Base-by-base conservation (phyloP, 768 basidiomycete genomes). In the Leccinum subtestaceum region DNA sequence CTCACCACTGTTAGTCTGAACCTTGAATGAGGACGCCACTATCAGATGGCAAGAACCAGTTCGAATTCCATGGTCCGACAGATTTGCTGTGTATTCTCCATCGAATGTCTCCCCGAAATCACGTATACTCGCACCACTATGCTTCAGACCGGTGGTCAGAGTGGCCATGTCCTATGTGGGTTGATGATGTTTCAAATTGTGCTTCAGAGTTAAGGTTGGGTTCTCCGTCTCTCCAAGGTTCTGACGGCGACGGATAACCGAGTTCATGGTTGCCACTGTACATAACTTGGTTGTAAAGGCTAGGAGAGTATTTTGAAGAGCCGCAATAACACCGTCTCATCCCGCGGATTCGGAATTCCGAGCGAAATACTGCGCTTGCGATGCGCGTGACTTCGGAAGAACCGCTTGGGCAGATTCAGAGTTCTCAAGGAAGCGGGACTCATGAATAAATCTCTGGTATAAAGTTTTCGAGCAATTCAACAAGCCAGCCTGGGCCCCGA, bases 1-100 rank as follows among this genome's bases (percentile, higher is more conserved):
- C 43, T 58, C 46, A 43, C 50, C 21, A 52, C 46, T 19, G 23
- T 52, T 40, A 40, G 40, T 40, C 43, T 25, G 51, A 60, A 64
- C 54, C 13, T 60, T 69, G 60, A 50, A 45, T 29, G 36, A 25
- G n/a, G 19, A 57, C 55, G 21, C 63, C 66, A 56, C 59, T 52
- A 45, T 45, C 43, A 45, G 47, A 52, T 46, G 54, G 61, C 45
- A 57, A 55, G 40, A 23, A 29, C 58, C 17, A 9, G 25, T 40
- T 48, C 15, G 32, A 45, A 45, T 49, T 17, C 36, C 17, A 17
- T 55, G 36, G 31, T 48, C 29, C 57, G 13, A 31, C 25, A 10
- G 45, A 55, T 43, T 48, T 47, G 27, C 29, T 19, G 51, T 4
- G 40, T 15, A 40, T 23, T 36, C 53, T 46, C 34, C 9, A 12